Evolutionary conservation across 2,329 filamentous ascomycete species (phyloP).

Genomic region (Plectosphaerella plurivora): DNA sequence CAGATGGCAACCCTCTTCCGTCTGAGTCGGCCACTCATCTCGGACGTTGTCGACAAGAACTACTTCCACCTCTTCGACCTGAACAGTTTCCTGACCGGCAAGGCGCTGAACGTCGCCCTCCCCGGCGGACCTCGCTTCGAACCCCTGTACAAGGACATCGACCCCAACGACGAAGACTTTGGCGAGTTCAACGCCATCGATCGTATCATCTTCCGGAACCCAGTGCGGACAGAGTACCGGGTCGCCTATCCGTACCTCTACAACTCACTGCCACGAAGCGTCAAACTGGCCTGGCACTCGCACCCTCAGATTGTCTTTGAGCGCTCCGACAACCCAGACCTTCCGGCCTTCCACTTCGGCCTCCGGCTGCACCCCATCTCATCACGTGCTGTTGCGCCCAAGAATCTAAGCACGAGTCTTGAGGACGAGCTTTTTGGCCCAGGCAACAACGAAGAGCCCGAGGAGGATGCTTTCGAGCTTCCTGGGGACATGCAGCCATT

Average conservation of each 20-base stretch:
- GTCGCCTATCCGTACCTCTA: slow-evolving; percentile 94
- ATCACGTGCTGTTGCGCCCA: slow-evolving; percentile 86
- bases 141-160: slow-evolving; percentile 95
- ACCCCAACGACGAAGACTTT: slow-evolving; percentile 98
- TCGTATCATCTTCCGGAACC: slow-evolving; percentile 94
- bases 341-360: slow-evolving; percentile 97
- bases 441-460: slow-evolving; percentile 66
- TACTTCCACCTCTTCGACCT: slow-evolving; percentile 98
- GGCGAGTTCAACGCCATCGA: slow-evolving; percentile 99
- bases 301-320: slow-evolving; percentile 91
- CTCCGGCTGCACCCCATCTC: slow-evolving; percentile 98
- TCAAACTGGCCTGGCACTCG: slow-evolving; percentile 90
- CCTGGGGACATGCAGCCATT: slow-evolving; percentile 81
- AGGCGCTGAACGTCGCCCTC: slow-evolving; percentile 93
- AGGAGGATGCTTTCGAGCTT: slow-evolving; percentile 82
- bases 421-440: slow-evolving; percentile 90
- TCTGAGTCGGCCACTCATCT: slow-evolving; percentile 83
- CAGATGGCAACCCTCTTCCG: slow-evolving; percentile 97
- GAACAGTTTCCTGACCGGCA: slow-evolving; percentile 91
- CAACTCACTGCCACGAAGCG: slow-evolving; percentile 92
- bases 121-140: slow-evolving; percentile 97
- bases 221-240: slow-evolving; percentile 91
- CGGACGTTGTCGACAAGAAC: slow-evolving; percentile 90
- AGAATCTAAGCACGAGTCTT: slow-evolving; percentile 86
- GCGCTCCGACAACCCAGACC: slow-evolving; percentile 77